Evolutionary conservation across 176 grass and related monocot genomes (phyloP).

Genomic region (Ampelocalamus luodianensis): DNA sequence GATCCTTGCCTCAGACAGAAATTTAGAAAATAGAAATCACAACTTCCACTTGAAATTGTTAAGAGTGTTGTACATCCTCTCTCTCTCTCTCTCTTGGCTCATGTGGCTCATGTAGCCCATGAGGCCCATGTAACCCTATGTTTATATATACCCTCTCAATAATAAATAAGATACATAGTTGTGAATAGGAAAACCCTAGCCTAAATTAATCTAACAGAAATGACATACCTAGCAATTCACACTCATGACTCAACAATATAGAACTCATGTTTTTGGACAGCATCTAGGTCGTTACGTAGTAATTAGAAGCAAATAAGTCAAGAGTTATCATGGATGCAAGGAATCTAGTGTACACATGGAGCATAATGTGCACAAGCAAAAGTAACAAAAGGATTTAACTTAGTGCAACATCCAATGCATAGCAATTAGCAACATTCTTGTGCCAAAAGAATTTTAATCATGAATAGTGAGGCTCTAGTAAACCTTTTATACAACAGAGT

Average conservation of each 20-base stretch:
- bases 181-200: too few species aligned
- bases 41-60: neutral
- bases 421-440: slow-evolving; percentile 14
- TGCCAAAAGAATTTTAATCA: neutral
- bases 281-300: slow-evolving; percentile 6
- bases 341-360: slow-evolving; percentile 11
- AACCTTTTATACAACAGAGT: neutral
- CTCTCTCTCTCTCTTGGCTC: too few species aligned
- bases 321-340: slow-evolving; percentile 5
- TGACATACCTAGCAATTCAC: slow-evolving; percentile 2
- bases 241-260: slow-evolving; percentile 2
- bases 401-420: neutral
- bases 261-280: neutral
- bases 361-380: neutral
- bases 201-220: neutral
- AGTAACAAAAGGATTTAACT: slow-evolving; percentile 14
- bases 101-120: too few species aligned
- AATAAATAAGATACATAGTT: too few species aligned
- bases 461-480: slow-evolving; percentile 4
- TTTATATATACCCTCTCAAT: too few species aligned
- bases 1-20: neutral
- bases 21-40: slow-evolving; percentile 20
- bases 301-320: slow-evolving; percentile 23
- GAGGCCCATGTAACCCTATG: too few species aligned
- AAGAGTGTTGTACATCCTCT: too few species aligned